Evolutionary conservation across 805 yeast genomes (phyloP).

Genomic region (Candida maesae): DNA sequence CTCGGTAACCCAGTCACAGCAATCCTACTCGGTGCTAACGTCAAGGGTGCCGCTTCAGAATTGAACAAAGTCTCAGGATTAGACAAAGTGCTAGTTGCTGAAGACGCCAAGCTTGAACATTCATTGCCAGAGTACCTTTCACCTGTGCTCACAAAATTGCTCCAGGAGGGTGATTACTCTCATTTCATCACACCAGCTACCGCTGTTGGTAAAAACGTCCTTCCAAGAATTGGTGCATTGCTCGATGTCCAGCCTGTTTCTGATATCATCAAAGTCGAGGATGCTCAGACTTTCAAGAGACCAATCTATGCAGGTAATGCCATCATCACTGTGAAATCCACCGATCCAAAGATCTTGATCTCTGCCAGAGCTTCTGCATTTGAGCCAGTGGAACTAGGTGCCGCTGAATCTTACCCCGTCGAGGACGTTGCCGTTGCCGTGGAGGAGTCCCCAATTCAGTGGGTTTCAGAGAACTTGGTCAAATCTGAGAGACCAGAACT

Average conservation of each 20-base stretch:
- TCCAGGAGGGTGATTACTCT: conserved; percentile 41
- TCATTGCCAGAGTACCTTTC: conserved; percentile 77
- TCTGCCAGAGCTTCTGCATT: conserved; percentile 89
- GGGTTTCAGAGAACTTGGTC: conserved; percentile 72
- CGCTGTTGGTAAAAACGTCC: conserved; percentile 80
- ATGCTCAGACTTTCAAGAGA: conserved; percentile 73
- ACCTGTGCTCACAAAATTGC: conserved; percentile 51
- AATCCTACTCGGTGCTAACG: conserved; percentile 61
- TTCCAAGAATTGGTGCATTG: conserved; percentile 85
- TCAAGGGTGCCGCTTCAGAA: conserved; percentile 45
- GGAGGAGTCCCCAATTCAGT: conserved; percentile 43
- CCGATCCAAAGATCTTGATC: conserved; percentile 60
- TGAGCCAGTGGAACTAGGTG: conserved; percentile 39
- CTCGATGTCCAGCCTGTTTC: conserved; percentile 85
- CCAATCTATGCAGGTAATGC: conserved; percentile 98
- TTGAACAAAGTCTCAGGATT: conserved; percentile 49
- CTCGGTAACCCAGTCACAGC: conserved; percentile 82
- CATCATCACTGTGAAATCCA: conserved; percentile 70
- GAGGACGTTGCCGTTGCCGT: conserved; percentile 42
- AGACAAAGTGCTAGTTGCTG: conserved; percentile 45
- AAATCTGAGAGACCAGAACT: conserved; percentile 88
- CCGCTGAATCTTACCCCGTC: conserved; percentile 35
- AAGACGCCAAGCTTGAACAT: conserved; percentile 57
- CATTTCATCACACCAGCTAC: conserved; percentile 81
- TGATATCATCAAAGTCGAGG: conserved; percentile 68